Evolutionary conservation across 306 rosid species (phyloP), one percentile per base, ranked within the genome.

Genomic region (Lupinus albus): DNA sequence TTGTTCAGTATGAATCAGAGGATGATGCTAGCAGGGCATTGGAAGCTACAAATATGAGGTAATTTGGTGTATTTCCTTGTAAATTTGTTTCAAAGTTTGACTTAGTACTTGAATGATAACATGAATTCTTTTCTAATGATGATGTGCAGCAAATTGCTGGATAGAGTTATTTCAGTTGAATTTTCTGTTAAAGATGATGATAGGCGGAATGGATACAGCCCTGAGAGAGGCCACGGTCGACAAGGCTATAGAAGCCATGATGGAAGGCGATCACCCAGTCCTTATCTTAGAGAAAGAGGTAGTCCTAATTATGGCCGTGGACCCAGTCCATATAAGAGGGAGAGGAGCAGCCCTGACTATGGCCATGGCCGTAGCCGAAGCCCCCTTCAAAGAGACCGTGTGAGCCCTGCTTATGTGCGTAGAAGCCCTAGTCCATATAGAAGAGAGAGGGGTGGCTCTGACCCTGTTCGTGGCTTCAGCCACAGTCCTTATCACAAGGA

Each of bases 261-360:
- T 64, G 93, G 91, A 72, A 85, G 92, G 42, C 89, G 95, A 41
- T 94, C 99, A 56, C 95, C 88, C 25, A 94, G 95, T 76, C 99
- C 99, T 14, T 86, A 82, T 75, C 81, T 70, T 65, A 78, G 92
- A 73, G 99, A 88, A 84, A 81, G 97, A 76, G 99, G 85, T 12
- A 94, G 99, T 79, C 99, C 99, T 68, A 97, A 94, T 82, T 91
- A 94, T 80, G 99, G 99, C 15, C 94, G 81, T 68, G 99, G 89
- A 6, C 10, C 89, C 54, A 85, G 89, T 72, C 85, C 96, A 12
- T 82, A 79, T 57, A 74, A 84, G 70, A 86, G 86, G 74, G 91
- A 85, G 73, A 84, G 89, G 77, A 71, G 87, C 32, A 88, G 96
- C 79, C 95, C 91, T 64, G 97, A 87, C 67, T 86, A 88, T 71